Evolutionary conservation across 805 yeast species (phyloP), one percentile per base, ranked within the genome.

Genomic region (Metschnikowia vanudenii): DNA sequence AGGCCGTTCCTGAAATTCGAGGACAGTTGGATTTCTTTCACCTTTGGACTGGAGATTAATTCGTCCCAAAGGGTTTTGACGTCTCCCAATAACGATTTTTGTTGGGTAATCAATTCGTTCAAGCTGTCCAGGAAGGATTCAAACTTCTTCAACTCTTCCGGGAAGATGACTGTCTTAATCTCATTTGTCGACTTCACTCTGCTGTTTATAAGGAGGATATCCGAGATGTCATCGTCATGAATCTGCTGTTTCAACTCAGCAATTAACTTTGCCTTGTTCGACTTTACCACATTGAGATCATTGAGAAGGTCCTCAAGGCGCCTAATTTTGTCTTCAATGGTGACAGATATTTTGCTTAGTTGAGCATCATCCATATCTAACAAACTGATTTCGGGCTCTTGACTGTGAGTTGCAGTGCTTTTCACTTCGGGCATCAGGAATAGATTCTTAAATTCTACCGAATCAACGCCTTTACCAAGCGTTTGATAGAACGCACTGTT

Each of bases 221-320:
- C 82, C 0, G 96, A 84, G 41, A 90, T 88, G 60, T 92, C 97
- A 65, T 92, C 98, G 12, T 76, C 73, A 57, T 84, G 94, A 29
- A 87, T 82, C 39, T 78, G 78, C 6, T 71, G 75, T 59, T 89
- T 89, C 57, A 92, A 72, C 41, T 82, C 88, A 1, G 74, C 74
- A 30, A 87, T 69, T 1, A 84, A 74, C 32, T 80, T 72, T 5
- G 69, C 62, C 38, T 95, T 80, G 61, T 87, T 94, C 28, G 76
- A 69, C 55, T 81, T 81, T 47, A 89, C 61, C 37, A 78, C 72
- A 47, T 79, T 79, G 57, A 92, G 72, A 46, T 82, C 84, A 39
- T 78, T 79, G 37, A 85, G 68, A 14, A 75, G 62, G n/a, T 76
- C 72, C 46, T 84, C 87, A 3, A 88, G 70, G 18, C 64, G 61